Conservation (phyloP, 805 yeast species). For the Candida krabiensis region DNA sequence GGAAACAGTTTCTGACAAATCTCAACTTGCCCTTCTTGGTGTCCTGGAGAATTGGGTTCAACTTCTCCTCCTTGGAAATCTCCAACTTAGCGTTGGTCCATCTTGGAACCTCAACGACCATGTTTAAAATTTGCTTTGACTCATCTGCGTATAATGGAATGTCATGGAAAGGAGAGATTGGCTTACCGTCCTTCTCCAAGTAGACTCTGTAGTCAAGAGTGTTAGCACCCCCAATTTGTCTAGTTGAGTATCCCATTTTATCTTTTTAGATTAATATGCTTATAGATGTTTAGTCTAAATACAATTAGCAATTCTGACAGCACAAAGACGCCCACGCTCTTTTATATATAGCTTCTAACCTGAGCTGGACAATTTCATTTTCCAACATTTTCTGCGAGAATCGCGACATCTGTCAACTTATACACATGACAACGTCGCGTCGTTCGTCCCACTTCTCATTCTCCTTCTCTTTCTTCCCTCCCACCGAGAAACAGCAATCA, state of each 20-base stretch:
- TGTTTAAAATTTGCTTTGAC: conserved; percentile 79
- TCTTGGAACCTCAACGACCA: conserved; percentile 93
- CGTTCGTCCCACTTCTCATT: no score
- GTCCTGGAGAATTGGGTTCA: conserved; percentile 96
- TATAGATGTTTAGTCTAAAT: no score
- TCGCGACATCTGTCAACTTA: no score
- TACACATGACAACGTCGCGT: no score
- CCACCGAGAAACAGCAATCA: no score
- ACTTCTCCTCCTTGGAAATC: conserved; percentile 76
- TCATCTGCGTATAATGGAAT: conserved; percentile 92
- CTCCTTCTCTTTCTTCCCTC: no score
- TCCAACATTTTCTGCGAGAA: no score
- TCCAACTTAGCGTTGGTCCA: conserved; percentile 98
- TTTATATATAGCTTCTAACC: no score
- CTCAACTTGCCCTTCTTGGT: conserved; percentile 96
- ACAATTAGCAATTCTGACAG: no score
- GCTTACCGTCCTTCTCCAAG: conserved; percentile 91
- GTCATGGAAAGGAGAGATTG: conserved; percentile 94
- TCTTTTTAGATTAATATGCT: no score
- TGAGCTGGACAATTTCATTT: no score
- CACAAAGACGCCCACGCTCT: no score
- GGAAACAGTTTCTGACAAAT: conserved; percentile 96
- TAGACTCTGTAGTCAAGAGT: conserved; percentile 89
- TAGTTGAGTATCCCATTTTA: conserved; percentile 75
- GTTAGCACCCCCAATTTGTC: conserved; percentile 95